phyloP scores from a whole-genome alignment of 805 yeast genomes.

The Monosporozyma aerobia region DNA sequence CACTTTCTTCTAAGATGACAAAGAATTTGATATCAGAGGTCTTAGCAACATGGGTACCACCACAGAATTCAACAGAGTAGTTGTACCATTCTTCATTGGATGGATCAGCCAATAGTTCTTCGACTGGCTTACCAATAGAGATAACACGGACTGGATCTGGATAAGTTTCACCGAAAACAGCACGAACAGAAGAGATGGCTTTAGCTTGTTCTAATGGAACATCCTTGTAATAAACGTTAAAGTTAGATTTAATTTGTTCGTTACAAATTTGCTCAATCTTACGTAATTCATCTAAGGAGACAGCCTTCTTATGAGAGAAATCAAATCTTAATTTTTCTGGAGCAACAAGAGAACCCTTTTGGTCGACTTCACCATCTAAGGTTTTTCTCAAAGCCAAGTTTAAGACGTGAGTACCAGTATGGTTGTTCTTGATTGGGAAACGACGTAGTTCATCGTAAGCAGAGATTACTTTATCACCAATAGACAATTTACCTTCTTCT shows the following conservation, averaged over 20 bases:
- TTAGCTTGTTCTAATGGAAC: slow-evolving; percentile 68
- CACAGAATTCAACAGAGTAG: slow-evolving; percentile 90
- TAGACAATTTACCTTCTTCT: slow-evolving; percentile 63
- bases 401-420: slow-evolving; percentile 94
- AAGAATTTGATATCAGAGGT: slow-evolving; percentile 91
- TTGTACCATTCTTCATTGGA: slow-evolving; percentile 63
- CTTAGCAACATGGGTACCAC: slow-evolving; percentile 94
- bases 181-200: slow-evolving; percentile 78
- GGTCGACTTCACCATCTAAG: slow-evolving; percentile 83
- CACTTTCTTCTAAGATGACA: slow-evolving; percentile 85
- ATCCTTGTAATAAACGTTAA: slow-evolving; percentile 71
- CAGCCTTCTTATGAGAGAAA: slow-evolving; percentile 85
- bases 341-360: slow-evolving; percentile 93
- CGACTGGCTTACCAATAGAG: slow-evolving; percentile 86
- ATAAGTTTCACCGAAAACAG: slow-evolving; percentile 97
- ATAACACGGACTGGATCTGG: slow-evolving; percentile 99
- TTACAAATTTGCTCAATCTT: slow-evolving; percentile 70
- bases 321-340: slow-evolving; percentile 94
- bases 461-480: slow-evolving; percentile 68
- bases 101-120: slow-evolving; percentile 67
- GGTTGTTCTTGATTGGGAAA: slow-evolving; percentile 94
- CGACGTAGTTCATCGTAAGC: slow-evolving; percentile 89
- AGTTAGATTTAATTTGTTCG: slow-evolving; percentile 59
- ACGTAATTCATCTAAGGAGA: slow-evolving; percentile 59
- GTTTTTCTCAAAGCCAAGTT: slow-evolving; percentile 82